phyloP scores from a whole-genome alignment of 768 basidiomycete species.

The Podaxis pistillaris region DNA sequence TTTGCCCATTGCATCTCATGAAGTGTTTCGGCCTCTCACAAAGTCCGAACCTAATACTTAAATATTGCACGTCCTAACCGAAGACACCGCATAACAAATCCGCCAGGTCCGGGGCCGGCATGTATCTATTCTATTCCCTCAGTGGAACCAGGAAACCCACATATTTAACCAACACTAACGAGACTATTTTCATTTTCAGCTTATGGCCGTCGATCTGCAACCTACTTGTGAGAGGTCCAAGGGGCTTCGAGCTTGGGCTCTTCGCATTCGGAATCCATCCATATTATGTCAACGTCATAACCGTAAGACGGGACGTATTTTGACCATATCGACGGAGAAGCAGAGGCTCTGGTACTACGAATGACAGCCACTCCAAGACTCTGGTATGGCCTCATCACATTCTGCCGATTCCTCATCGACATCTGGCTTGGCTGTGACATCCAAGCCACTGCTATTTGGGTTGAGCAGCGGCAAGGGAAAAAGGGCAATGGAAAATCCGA shows the following conservation, averaged over 20 bases:
- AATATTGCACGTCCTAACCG: no score
- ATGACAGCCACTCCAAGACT: conserved; percentile 5
- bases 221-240: conserved; percentile 79
- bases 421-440: background rate
- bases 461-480: background rate
- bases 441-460: background rate
- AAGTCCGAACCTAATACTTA: no score
- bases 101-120: no score
- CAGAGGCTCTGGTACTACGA: conserved; percentile 39
- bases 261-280: conserved; percentile 84
- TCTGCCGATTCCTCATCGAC: background rate
- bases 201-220: conserved; percentile 83
- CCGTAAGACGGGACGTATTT: conserved; percentile 91
- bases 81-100: no score
- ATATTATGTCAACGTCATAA: conserved; percentile 75
- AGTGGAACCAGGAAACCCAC: background rate
- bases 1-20: no score
- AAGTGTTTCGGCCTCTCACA: no score
- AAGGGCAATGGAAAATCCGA: conserved; percentile 1
- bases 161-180: background rate
- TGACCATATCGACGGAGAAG: conserved; percentile 81
- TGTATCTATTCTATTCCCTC: no score
- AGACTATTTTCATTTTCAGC: conserved; percentile 34
- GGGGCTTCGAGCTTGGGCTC: conserved; percentile 65
- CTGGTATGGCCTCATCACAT: conserved; percentile 3